These are phyloP conservation scores for Hawksworthiomyces lignivorus DNA, from an alignment of 2,329 filamentous ascomycete genomes.

Conservation along the genomic window DNA sequence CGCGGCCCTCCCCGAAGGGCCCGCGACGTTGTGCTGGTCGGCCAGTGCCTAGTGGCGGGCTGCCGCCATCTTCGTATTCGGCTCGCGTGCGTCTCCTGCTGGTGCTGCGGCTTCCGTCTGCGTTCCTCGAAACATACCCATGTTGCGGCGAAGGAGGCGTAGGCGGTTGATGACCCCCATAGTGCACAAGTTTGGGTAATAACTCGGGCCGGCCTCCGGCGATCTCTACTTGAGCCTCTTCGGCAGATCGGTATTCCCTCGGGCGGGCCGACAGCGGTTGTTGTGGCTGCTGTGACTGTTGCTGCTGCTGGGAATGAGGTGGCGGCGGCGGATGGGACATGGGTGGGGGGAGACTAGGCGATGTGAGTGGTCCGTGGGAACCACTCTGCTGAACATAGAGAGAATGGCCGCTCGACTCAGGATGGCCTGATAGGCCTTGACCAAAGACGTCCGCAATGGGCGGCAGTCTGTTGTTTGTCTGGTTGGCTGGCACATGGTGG, in stretches of 20 bases:
- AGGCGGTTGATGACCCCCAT: constrained; percentile 86
- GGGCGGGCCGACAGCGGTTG: constrained; percentile 54
- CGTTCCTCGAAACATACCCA: constrained; percentile 29
- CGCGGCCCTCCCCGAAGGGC: constrained; percentile 72
- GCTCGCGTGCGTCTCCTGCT: constrained; percentile 70
- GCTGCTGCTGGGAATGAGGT: constrained; percentile 13
- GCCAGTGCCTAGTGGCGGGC: constrained; percentile 73
- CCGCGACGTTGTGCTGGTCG: constrained; percentile 54
- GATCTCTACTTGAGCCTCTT: constrained; percentile 87
- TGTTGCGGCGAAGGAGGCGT: constrained; percentile 77
- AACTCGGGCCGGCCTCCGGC: constrained; percentile 88
- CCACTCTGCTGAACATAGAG: constrained; percentile 57
- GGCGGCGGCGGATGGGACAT: constrained; percentile 20
- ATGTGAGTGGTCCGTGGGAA: constrained; percentile 62
- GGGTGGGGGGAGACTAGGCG: constrained; percentile 63
- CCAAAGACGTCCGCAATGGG: constrained; percentile 94
- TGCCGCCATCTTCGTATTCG: constrained; percentile 90
- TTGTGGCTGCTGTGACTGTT: constrained; percentile 28
- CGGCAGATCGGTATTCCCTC: constrained; percentile 88
- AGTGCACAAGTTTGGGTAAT: constrained; percentile 88
- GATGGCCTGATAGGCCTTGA: constrained; percentile 60
- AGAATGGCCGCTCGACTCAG: constrained; percentile 43
- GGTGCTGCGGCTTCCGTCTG: constrained; percentile 48
- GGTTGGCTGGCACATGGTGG: constrained; percentile 78
- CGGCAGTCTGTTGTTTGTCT: constrained; percentile 85